These are phyloP conservation scores for Diospyros kaki DNA, from an alignment of 148 eudicot genomes.

Conservation along the genomic window DNA sequence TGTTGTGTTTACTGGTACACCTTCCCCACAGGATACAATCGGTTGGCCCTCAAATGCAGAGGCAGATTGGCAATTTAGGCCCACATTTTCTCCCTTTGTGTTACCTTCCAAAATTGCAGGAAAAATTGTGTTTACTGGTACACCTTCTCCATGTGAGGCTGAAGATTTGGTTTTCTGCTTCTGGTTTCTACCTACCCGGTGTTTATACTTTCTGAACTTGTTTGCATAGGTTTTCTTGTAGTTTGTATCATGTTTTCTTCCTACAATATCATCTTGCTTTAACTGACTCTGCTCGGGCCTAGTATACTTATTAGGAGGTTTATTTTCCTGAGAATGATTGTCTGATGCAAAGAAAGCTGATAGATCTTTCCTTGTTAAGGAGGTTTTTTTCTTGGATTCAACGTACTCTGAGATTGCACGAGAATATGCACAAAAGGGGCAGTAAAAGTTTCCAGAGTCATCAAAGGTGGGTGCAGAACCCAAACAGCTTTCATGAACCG, in stretches of 20 bases:
- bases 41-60: conserved; percentile 12
- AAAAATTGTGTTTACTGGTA: background rate
- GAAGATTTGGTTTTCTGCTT: conserved; percentile 22
- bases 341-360: conserved; percentile 41
- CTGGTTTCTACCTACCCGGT: conserved; percentile 10
- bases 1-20: background rate
- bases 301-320: conserved; percentile 11
- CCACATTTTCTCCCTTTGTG: conserved; percentile 15
- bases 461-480: conserved; percentile 46
- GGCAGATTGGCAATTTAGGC: conserved; percentile 14
- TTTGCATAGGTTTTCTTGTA: conserved; percentile 12
- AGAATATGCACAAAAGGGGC: conserved; percentile 82
- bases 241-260: conserved; percentile 19
- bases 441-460: conserved; percentile 51
- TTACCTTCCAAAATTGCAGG: background rate
- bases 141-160: conserved; percentile 8
- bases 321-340: conserved; percentile 16
- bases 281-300: conserved; percentile 19
- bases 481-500: conserved; percentile 69
- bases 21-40: conserved; percentile 11
- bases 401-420: conserved; percentile 49
- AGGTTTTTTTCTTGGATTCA: conserved; percentile 40
- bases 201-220: conserved; percentile 5
- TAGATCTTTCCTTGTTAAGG: conserved; percentile 45
- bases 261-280: conserved; percentile 16